Percentiles rank a stretch among this genome's conserved stretches.
Evolutionary conservation across 148 eudicot genomes (phyloP).

Genomic region (Silene latifolia): DNA sequence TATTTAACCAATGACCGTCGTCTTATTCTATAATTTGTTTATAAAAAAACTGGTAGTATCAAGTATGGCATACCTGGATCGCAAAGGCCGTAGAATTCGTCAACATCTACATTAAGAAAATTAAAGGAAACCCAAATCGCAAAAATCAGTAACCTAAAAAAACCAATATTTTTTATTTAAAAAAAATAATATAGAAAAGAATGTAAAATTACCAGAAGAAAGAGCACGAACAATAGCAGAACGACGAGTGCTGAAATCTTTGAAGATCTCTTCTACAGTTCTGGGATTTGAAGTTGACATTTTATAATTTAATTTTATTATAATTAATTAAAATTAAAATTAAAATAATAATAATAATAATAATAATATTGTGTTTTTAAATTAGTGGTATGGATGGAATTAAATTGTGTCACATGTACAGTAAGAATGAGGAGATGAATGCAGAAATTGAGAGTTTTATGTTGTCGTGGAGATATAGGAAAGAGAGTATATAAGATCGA

Average conservation of each 20-base stretch:
- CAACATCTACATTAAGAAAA: conserved; percentile 60
- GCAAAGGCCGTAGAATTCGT: conserved; percentile 80
- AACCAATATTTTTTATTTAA: conserved; percentile 11
- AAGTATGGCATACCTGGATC: conserved; percentile 69
- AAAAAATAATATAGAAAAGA: neutral
- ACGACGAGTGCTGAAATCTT: conserved; percentile 79
- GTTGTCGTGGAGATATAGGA: no score
- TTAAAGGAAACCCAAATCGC: conserved; percentile 27
- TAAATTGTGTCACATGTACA: no score
- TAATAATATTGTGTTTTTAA: neutral
- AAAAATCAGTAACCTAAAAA: conserved; percentile 7
- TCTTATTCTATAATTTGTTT: no score
- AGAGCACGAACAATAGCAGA: conserved; percentile 83
- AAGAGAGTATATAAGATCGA: no score
- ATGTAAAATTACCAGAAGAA: conserved; percentile 34
- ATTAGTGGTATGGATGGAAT: no score
- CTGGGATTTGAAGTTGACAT: conserved; percentile 86
- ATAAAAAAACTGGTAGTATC: no score
- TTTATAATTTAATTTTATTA: neutral
- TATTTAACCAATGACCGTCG: no score
- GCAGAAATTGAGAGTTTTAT: no score
- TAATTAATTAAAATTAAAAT: no score
- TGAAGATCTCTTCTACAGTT: conserved; percentile 95
- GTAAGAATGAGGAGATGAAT: no score
- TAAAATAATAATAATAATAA: no score